These are phyloP conservation scores for Exidia glandulosa DNA, from an alignment of 768 basidiomycete species.

Conservation along the genomic window DNA sequence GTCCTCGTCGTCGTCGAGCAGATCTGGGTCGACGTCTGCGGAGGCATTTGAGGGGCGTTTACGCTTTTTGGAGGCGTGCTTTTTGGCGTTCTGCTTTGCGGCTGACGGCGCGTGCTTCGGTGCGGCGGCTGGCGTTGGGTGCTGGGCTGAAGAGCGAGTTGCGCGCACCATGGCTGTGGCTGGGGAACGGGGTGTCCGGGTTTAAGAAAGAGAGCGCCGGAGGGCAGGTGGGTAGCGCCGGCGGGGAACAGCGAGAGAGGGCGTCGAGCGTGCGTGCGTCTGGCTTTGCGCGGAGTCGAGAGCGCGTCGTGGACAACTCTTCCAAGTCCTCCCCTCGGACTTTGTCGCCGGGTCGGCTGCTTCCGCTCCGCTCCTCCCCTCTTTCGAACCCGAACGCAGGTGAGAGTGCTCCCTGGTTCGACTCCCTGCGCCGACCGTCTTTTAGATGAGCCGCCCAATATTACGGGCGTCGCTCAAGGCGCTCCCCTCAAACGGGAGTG, in stretches of 20 bases:
- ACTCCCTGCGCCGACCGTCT: too few relatives aligned
- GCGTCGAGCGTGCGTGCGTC: too few relatives aligned
- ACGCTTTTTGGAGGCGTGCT: conserved; percentile 43
- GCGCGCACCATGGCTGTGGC: conserved; percentile 52
- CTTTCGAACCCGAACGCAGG: too few relatives aligned
- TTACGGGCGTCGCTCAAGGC: conserved; percentile 42
- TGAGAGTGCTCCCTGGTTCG: too few relatives aligned
- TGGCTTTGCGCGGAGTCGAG: too few relatives aligned
- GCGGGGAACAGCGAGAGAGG: too few relatives aligned
- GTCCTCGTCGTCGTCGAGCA: conserved; percentile 23
- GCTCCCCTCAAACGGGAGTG: conserved; percentile 61
- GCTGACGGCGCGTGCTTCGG: too few relatives aligned
- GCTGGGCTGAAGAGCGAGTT: conserved; percentile 47
- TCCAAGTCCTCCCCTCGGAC: background rate
- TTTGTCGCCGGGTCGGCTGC: background rate
- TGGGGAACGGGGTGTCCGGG: too few relatives aligned
- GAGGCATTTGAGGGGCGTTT: conserved; percentile 35
- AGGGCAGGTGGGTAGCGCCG: too few relatives aligned
- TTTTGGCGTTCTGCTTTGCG: background rate
- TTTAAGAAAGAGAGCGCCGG: too few relatives aligned
- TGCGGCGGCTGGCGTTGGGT: conserved; percentile 27
- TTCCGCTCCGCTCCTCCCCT: too few relatives aligned
- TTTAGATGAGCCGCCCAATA: conserved; percentile 23
- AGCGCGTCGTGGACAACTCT: too few relatives aligned
- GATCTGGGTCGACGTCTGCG: background rate